phyloP scores from a whole-genome alignment of 2,329 filamentous ascomycete genomes.

The Aspergillus sp. region DNA sequence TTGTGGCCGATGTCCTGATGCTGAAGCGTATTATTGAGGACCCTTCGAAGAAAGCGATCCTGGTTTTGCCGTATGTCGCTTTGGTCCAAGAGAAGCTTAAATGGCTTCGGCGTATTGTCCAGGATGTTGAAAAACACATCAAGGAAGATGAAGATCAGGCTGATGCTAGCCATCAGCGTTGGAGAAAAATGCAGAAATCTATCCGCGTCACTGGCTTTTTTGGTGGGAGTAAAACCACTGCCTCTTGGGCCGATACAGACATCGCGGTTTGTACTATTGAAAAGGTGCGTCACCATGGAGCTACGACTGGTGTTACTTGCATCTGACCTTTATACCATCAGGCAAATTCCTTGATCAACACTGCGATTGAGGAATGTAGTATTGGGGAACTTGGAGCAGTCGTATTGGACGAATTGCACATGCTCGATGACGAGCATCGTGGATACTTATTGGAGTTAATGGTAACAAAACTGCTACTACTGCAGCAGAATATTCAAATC shows the following conservation, averaged over 20 bases:
- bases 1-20: slow-evolving; percentile 72
- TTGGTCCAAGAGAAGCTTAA: slow-evolving; percentile 77
- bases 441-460: slow-evolving; percentile 75
- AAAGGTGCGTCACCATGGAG: slow-evolving; percentile 53
- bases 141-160: slow-evolving; percentile 30
- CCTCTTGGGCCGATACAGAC: slow-evolving; percentile 72
- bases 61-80: slow-evolving; percentile 75
- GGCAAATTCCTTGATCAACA: slow-evolving; percentile 74
- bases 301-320: background rate
- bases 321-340: slow-evolving; percentile 32
- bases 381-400: slow-evolving; percentile 65
- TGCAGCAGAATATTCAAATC: slow-evolving; percentile 68
- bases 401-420: slow-evolving; percentile 77
- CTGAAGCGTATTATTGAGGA: slow-evolving; percentile 68
- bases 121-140: slow-evolving; percentile 53
- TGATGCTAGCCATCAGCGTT: slow-evolving; percentile 51
- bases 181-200: slow-evolving; percentile 56
- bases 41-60: slow-evolving; percentile 64
- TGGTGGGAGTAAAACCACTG: slow-evolving; percentile 67
- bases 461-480: slow-evolving; percentile 69
- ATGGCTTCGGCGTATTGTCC: slow-evolving; percentile 68
- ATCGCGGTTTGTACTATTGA: slow-evolving; percentile 78
- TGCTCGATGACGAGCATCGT: slow-evolving; percentile 74
- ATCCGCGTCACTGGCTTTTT: slow-evolving; percentile 72
- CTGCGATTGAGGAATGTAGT: slow-evolving; percentile 68